A percentile compares a stretch with the other conserved stretches of the same genome.
Conservation (phyloP, 345 rosid genomes). For the Rubroshorea leprosula region DNA sequence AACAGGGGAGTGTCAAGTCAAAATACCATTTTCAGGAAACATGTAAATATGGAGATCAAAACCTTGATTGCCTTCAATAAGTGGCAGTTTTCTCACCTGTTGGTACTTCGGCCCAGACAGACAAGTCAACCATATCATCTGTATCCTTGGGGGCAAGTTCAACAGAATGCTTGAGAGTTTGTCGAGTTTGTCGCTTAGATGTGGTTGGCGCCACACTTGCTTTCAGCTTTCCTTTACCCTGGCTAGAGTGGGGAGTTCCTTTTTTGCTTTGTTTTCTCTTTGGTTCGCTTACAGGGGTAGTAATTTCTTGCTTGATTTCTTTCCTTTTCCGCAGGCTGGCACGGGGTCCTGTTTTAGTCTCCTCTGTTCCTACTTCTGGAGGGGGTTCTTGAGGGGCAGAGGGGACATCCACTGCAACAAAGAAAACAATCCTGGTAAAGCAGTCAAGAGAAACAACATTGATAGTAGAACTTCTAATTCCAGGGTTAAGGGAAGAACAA, state of each 20-base stretch:
- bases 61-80: neutral
- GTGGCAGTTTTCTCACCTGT: neutral
- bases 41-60: neutral
- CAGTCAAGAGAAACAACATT: neutral
- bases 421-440: neutral
- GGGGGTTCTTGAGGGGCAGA: neutral
- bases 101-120: neutral
- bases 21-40: neutral
- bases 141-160: neutral
- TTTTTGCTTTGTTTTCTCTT: neutral
- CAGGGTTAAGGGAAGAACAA: too few relatives aligned
- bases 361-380: neutral
- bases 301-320: neutral
- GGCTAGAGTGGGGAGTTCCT: neutral
- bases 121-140: neutral
- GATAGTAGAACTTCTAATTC: too few relatives aligned
- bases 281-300: neutral
- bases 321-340: neutral
- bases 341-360: neutral
- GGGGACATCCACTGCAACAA: neutral
- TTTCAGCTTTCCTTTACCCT: neutral
- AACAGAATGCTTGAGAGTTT: neutral
- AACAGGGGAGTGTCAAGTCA: constrained; percentile 13
- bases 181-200: neutral
- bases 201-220: neutral